Percentiles rank a stretch among this genome's conserved stretches.
Conservation (phyloP, 2,329 filamentous ascomycete species). For the Gyromitra esculenta region DNA sequence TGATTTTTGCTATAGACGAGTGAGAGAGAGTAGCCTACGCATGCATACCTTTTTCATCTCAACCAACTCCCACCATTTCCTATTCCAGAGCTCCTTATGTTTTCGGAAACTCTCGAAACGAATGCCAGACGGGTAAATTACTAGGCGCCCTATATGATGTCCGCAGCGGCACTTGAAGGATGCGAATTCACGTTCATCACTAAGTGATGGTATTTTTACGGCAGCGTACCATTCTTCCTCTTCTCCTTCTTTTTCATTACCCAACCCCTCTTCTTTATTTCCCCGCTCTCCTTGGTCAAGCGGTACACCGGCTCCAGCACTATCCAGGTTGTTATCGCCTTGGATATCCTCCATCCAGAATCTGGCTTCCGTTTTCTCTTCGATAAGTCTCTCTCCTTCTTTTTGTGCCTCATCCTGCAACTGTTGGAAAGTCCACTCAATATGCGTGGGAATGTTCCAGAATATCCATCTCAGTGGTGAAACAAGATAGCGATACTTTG, state of each 20-base stretch:
- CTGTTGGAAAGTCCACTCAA: slow-evolving; percentile 42
- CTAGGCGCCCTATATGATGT: slow-evolving; percentile 9
- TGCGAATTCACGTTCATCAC: slow-evolving; percentile 13
- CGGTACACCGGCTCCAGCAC: neutral
- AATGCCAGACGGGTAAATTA: slow-evolving; percentile 31
- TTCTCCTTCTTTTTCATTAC: neutral
- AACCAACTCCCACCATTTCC: slow-evolving; percentile 28
- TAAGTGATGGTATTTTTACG: neutral
- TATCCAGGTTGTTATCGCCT: slow-evolving; percentile 1
- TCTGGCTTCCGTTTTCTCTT: neutral
- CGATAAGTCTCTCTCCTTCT: neutral
- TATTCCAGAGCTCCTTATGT: slow-evolving; percentile 17
- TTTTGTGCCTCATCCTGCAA: slow-evolving; percentile 36
- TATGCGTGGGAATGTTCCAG: slow-evolving; percentile 38
- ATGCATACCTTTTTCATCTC: slow-evolving; percentile 39
- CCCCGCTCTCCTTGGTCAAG: neutral
- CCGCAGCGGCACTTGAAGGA: slow-evolving; percentile 16
- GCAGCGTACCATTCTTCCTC: slow-evolving; percentile 17
- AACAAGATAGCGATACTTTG: slow-evolving; percentile 33
- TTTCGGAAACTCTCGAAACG: slow-evolving; percentile 11
- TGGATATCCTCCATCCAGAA: slow-evolving; percentile 6
- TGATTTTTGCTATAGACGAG: neutral
- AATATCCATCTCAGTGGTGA: slow-evolving; percentile 32
- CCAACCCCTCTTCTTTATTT: neutral
- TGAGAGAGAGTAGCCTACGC: neutral